These are phyloP conservation scores for Phytophthora nicotianae DNA, from an alignment of 352 stramenopile genomes.

Conservation along the genomic window DNA sequence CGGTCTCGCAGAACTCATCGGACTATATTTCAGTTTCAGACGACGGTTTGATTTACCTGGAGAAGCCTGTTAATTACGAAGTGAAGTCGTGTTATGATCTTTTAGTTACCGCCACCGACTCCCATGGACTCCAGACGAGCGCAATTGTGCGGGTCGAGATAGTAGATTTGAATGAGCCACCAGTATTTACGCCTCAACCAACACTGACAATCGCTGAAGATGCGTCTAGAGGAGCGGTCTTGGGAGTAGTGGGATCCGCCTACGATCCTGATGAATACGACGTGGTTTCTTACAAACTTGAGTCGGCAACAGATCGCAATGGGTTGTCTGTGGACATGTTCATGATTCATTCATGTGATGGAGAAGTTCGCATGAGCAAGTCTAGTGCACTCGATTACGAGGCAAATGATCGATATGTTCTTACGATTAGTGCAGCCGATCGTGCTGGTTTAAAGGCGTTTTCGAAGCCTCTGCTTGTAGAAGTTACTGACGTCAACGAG, in stretches of 20 bases:
- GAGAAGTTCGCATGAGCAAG: slow-evolving; percentile 46
- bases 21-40: slow-evolving; percentile 37
- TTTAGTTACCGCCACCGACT: slow-evolving; percentile 17
- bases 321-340: slow-evolving; percentile 54
- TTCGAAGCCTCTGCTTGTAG: slow-evolving; percentile 14
- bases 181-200: slow-evolving; percentile 37
- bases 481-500: slow-evolving; percentile 29
- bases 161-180: slow-evolving; percentile 57
- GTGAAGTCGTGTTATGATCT: slow-evolving; percentile 29
- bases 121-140: slow-evolving; percentile 8
- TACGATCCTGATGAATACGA: slow-evolving; percentile 62
- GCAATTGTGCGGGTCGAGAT: slow-evolving; percentile 42
- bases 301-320: slow-evolving; percentile 24
- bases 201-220: slow-evolving; percentile 48
- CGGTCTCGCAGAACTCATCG: slow-evolving; percentile 32
- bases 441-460: slow-evolving; percentile 38
- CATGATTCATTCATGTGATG: slow-evolving; percentile 59
- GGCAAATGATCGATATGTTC: slow-evolving; percentile 25
- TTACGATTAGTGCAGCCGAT: slow-evolving; percentile 54
- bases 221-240: slow-evolving; percentile 30
- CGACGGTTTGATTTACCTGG: slow-evolving; percentile 18
- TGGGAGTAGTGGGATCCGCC: slow-evolving; percentile 39
- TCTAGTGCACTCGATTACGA: slow-evolving; percentile 48
- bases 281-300: slow-evolving; percentile 45
- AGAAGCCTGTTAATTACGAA: slow-evolving; percentile 29